Evolutionary conservation across 192 early-diverging fungal species (phyloP), one percentile per base, ranked within the genome.

Genomic region (Coemansia sp.): DNA sequence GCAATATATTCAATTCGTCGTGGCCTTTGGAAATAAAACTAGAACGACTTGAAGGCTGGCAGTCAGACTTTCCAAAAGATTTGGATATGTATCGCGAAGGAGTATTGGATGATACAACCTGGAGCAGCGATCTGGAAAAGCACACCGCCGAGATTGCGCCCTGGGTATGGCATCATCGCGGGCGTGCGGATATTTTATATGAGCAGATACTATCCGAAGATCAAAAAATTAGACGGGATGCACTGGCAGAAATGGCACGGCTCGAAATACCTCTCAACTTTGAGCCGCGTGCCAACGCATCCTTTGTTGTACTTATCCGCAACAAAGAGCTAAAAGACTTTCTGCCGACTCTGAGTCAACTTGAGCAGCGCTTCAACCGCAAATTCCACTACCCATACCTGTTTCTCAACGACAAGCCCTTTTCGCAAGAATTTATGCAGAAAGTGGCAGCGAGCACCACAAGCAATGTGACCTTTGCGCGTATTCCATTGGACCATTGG

Each of bases 321-420:
- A 85, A 87, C 72, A 61, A 68, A 2, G 87, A 90, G 27, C 64
- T 89, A 59, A 54, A 84, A 27, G 71, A 72, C 2, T 81, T 87
- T 39, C 61, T 67, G 7, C 39, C 64, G 5, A 85, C 86, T 0
- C 57, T 88, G 67, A 76, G 85, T 11, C 81, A 86, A 52, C 64
- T 91, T 3, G 87, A 92, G 61, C 83, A 87, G 57, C 79, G 88
- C 31, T 91, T 91, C 61, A 92, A 92, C 60, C 64, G 75, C 5
- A 58, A 55, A 27, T 84, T 84, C 42, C 78, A 88, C 39, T 92
- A 92, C 67, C 90, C 90, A 7, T 92, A 91, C 70, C 50, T 92
- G 31, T 85, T 92, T 39, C 75, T 92, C 0, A 90, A 91, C 66
- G 85, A 88, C 55, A 60, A 82, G 53, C 88, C 87, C 4, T 89